Evolutionary conservation across 75 land plant genomes (phyloP), one percentile per base, ranked within the genome.

Genomic region (Chamaecyparis obtusa): DNA sequence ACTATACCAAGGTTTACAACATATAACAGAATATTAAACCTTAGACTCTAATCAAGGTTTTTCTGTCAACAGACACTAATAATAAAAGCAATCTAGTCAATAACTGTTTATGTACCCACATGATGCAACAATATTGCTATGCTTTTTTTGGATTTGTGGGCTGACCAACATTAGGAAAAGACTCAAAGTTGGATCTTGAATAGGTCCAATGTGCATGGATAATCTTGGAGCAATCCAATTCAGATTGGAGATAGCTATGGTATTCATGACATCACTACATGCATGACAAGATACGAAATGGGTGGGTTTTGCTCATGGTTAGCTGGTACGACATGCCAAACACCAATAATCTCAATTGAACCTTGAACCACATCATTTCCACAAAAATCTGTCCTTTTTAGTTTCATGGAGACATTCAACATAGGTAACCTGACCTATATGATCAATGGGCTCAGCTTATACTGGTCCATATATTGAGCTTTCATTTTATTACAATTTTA

Each of bases 171-270:
- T 10, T 32, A n/a, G 76, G 36, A 13, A 9, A 32, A 72, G 76
- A 72, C 76, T 72, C 76, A 72, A 72, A 72, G 35, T 6, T 72
- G 76, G 76, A 72, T 13, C 76, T n/a, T 72, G 35, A 72, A 72
- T 32, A n/a, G 76, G 35, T 11, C 76, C 11, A 10, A 72, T n/a
- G 76, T 30, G 76, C 76, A 2, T 72, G 13, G 76, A 72, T 33
- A n/a, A 72, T 24, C 32, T 72, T 72, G 32, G 76, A n/a, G 76
- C 76, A 72, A 72, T 72, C 76, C 35, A 30, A n/a, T 6, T 72
- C n/a, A 72, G 14, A 27, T 1, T 32, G 35, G 35, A 72, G 78
- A 75, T 36, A 33, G 39, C 15, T 75, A 33, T 30, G 33, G 35
- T 75, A 75, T 75, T 33, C 35, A 3, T 56, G 60, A 56, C 60